These are phyloP conservation scores for Globisporangium viniferum DNA, from an alignment of 352 stramenopile species.

Conservation along the genomic window DNA sequence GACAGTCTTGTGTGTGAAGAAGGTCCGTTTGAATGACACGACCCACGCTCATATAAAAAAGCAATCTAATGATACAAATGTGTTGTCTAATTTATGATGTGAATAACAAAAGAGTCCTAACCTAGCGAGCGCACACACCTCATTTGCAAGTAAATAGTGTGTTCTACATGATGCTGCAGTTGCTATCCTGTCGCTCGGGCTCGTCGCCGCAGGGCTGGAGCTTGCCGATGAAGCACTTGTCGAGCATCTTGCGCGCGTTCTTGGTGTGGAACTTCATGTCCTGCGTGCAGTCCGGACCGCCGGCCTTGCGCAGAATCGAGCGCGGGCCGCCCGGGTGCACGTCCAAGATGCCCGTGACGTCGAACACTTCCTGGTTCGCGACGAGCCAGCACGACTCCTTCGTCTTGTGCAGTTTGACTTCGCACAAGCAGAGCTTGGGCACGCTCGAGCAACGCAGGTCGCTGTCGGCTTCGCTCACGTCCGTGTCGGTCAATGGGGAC, in stretches of 20 bases:
- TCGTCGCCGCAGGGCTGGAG: slow-evolving; percentile 59
- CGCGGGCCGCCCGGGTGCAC: slow-evolving; percentile 72
- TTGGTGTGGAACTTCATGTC: slow-evolving; percentile 87
- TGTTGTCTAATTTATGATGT: neutral
- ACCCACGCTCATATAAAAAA: neutral
- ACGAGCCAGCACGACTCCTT: slow-evolving; percentile 95
- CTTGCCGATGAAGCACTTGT: slow-evolving; percentile 82
- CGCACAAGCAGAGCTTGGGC: slow-evolving; percentile 75
- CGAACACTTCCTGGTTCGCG: slow-evolving; percentile 82
- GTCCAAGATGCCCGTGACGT: slow-evolving; percentile 77
- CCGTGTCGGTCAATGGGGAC: slow-evolving; percentile 15
- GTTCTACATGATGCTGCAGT: slow-evolving; percentile 75
- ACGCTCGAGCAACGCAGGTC: slow-evolving; percentile 47
- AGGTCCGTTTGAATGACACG: too few species aligned
- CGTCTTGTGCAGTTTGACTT: slow-evolving; percentile 83
- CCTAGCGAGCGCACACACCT: neutral
- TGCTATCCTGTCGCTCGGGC: slow-evolving; percentile 27
- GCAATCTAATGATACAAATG: neutral
- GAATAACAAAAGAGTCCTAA: neutral
- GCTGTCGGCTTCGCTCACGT: slow-evolving; percentile 22
- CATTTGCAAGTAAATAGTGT: neutral
- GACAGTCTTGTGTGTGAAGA: neutral
- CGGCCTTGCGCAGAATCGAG: slow-evolving; percentile 80
- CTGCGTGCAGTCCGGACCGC: slow-evolving; percentile 62
- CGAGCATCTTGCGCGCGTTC: slow-evolving; percentile 64